Percentiles rank a stretch among this genome's conserved stretches.
phyloP scores from a whole-genome alignment of 257 asterid genomes.

The Thymus mandschuricus region DNA sequence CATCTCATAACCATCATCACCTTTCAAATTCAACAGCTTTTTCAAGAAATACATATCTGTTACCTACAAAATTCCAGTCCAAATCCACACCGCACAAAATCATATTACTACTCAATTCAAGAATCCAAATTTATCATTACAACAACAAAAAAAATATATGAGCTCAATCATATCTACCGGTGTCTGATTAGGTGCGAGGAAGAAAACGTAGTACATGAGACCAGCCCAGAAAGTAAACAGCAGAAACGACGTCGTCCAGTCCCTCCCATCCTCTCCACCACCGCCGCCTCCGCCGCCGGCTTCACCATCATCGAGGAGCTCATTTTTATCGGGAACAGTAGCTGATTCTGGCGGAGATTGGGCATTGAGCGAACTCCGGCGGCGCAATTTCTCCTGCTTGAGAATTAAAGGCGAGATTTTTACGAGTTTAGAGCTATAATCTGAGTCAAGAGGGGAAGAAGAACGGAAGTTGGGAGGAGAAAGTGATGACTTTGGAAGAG shows the following conservation, averaged over 20 bases:
- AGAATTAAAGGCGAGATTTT: slow-evolving; percentile 27
- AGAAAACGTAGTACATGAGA: slow-evolving; percentile 73
- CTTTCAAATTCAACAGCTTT: slow-evolving; percentile 76
- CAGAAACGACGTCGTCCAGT: slow-evolving; percentile 86
- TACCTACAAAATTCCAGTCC: slow-evolving; percentile 41
- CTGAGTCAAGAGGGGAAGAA: not conserved
- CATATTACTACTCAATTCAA: slow-evolving; percentile 6
- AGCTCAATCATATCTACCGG: slow-evolving; percentile 57
- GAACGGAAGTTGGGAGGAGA: slow-evolving; percentile 28
- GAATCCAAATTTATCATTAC: not conserved
- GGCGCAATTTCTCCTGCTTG: slow-evolving; percentile 32
- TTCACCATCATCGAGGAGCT: slow-evolving; percentile 34
- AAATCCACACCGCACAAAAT: slow-evolving; percentile 15
- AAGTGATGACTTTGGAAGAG: slow-evolving; percentile 20
- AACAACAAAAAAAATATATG: not conserved
- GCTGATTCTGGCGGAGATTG: slow-evolving; percentile 53
- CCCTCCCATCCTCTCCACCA: slow-evolving; percentile 69
- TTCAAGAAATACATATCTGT: slow-evolving; percentile 74
- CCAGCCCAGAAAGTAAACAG: slow-evolving; percentile 81
- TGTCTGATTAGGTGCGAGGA: slow-evolving; percentile 83
- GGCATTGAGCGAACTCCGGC: slow-evolving; percentile 45
- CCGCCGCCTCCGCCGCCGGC: slow-evolving; percentile 41
- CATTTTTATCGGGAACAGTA: slow-evolving; percentile 36
- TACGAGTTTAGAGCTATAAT: slow-evolving; percentile 11
- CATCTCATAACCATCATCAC: slow-evolving; percentile 92